Percentiles rank a stretch among this genome's conserved stretches.
Evolutionary conservation across 345 rosid genomes (phyloP).

Genomic region (Aethionema arabicum): DNA sequence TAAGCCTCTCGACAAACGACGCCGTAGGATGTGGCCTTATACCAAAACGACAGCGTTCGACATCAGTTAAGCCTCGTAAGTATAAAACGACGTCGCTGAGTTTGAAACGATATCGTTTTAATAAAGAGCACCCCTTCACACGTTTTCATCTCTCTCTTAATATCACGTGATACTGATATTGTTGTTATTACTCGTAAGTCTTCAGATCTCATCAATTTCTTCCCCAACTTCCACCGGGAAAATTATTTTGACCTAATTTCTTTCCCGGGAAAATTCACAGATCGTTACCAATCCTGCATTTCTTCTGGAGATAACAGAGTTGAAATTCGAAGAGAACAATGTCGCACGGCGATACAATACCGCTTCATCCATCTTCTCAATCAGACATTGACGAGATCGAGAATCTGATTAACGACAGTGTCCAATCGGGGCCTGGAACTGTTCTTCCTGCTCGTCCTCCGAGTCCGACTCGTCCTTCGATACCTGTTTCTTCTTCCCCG

Average conservation of each 20-base stretch:
- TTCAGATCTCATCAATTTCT: conserved; percentile 29
- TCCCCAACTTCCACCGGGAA: background rate
- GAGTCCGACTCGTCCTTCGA: conserved; percentile 77
- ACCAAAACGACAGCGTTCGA: no score
- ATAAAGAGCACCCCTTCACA: background rate
- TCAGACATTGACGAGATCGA: conserved; percentile 99
- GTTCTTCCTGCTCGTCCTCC: conserved; percentile 86
- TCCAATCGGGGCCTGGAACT: conserved; percentile 66
- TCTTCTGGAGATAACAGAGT: conserved; percentile 21
- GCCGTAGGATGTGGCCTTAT: no score
- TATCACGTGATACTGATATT: background rate
- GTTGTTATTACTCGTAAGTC: background rate
- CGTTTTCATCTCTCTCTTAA: conserved; percentile 1
- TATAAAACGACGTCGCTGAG: background rate
- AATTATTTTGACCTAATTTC: conserved; percentile 3
- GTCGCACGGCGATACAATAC: conserved; percentile 84
- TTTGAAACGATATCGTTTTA: background rate
- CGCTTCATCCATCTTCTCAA: conserved; percentile 81
- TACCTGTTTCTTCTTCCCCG: conserved; percentile 74
- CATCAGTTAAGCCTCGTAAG: no score
- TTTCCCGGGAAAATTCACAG: conserved; percentile 27
- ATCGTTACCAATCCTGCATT: conserved; percentile 3
- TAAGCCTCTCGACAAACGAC: no score
- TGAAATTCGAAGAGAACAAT: conserved; percentile 28
- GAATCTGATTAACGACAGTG: conserved; percentile 74